Percentiles rank a stretch among this genome's conserved stretches.
Evolutionary conservation across 192 early-diverging fungal species (phyloP).

Genomic region (Coemansia sp.): DNA sequence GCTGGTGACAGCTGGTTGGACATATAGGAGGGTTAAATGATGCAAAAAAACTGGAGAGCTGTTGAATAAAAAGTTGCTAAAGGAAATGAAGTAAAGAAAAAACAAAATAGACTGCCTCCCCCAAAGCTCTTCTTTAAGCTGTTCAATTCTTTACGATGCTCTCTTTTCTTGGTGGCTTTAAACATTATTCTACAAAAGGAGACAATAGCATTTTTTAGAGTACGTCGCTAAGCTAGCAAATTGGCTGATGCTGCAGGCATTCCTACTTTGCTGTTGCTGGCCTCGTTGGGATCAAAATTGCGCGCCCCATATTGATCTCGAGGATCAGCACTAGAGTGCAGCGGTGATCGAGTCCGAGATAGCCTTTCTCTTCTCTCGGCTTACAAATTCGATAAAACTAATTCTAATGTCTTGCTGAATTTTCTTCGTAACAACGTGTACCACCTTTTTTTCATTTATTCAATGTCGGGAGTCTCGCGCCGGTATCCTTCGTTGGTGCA

Average conservation of each 20-base stretch:
- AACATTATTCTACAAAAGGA: not conserved
- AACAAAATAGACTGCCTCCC: not conserved
- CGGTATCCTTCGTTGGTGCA: slow-evolving; percentile 21
- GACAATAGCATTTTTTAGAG: not conserved
- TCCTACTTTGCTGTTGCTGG: too few species aligned
- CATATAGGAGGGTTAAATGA: not conserved
- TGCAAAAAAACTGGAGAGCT: not conserved
- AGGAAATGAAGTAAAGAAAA: not conserved
- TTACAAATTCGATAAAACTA: not conserved
- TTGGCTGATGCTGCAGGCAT: too few species aligned
- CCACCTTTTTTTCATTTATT: not conserved
- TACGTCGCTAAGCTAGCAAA: not conserved
- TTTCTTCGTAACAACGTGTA: not conserved
- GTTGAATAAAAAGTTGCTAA: not conserved
- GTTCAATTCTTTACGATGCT: not conserved
- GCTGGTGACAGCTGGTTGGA: not conserved
- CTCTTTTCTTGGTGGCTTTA: not conserved
- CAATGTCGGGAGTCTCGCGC: slow-evolving; percentile 19
- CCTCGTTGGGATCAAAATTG: not conserved
- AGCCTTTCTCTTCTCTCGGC: not conserved
- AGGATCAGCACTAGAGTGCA: not conserved
- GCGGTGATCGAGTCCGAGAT: not conserved
- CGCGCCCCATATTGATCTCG: not conserved
- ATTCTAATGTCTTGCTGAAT: too few species aligned
- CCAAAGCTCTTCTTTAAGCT: not conserved